phyloP scores from a whole-genome alignment of 495 filamentous ascomycete genomes.

The Podospora conica region DNA sequence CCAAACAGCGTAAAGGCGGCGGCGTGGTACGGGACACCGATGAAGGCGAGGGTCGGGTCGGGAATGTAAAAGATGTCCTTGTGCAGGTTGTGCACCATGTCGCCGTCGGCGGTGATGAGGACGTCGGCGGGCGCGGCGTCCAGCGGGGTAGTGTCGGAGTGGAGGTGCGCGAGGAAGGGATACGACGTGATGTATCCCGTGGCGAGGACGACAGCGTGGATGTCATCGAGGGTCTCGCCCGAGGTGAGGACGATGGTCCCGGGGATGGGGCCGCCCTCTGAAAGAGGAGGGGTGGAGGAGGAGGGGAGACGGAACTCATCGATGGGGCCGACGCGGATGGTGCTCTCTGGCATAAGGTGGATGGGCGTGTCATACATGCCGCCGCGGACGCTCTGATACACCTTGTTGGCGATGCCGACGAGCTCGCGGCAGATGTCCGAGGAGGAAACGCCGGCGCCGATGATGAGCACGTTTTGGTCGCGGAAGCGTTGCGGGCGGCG shows the following conservation, averaged over 20 bases:
- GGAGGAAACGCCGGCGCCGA: constrained; percentile 57
- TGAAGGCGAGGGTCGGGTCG: constrained; percentile 55
- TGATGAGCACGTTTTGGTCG: constrained; percentile 49
- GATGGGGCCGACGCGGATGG: constrained; percentile 45
- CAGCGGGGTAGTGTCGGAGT: constrained; percentile 27
- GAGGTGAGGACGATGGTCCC: constrained; percentile 27
- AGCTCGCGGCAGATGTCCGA: constrained; percentile 56
- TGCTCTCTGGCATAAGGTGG: constrained; percentile 43
- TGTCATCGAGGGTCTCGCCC: constrained; percentile 38
- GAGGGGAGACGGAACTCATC: not conserved
- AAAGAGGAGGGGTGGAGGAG: not conserved
- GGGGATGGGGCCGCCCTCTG: constrained; percentile 12
- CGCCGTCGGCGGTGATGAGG: constrained; percentile 55
- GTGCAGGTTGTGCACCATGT: constrained; percentile 59
- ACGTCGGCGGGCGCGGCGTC: constrained; percentile 40
- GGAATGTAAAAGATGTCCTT: constrained; percentile 63
- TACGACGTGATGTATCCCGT: constrained; percentile 60
- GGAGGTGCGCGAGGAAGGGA: constrained; percentile 49
- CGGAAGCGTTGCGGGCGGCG: constrained; percentile 43
- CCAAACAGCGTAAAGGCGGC: constrained; percentile 61
- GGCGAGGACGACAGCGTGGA: constrained; percentile 53
- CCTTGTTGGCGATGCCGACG: constrained; percentile 37
- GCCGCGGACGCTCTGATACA: constrained; percentile 54
- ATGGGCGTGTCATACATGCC: constrained; percentile 51
- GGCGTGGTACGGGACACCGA: constrained; percentile 55